A percentile compares a stretch with the other conserved stretches of the same genome.
phyloP scores from a whole-genome alignment of 176 grass and related monocot species.

The Elymus sibiricus region DNA sequence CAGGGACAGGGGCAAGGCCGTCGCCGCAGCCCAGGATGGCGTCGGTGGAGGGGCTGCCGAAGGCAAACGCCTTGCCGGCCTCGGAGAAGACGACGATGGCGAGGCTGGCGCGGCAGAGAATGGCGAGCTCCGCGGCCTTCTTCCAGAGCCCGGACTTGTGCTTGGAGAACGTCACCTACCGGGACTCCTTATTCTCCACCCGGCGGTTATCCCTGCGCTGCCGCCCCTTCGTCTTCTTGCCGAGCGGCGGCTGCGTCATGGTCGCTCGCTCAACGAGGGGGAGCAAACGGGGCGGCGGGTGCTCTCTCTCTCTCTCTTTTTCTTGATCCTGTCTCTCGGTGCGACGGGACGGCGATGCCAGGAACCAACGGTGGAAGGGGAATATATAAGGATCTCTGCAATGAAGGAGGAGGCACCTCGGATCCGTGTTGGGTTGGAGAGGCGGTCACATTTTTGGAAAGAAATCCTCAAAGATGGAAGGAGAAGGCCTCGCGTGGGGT shows the following conservation, averaged over 20 bases:
- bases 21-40: background rate
- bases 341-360: too few relatives aligned
- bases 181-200: background rate
- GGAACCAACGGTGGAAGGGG: too few relatives aligned
- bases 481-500: too few relatives aligned
- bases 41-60: background rate
- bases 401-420: too few relatives aligned
- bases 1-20: background rate
- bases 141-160: background rate
- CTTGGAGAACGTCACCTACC: background rate
- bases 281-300: background rate
- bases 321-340: too few relatives aligned
- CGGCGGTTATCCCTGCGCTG: background rate
- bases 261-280: background rate
- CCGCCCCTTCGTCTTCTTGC: background rate
- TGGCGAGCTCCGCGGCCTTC: background rate
- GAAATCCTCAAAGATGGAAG: too few relatives aligned
- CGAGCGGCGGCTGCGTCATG: background rate
- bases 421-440: too few relatives aligned
- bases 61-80: background rate
- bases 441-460: too few relatives aligned
- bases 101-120: background rate
- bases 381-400: too few relatives aligned
- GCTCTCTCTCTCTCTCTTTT: too few relatives aligned
- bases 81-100: background rate